A percentile compares a stretch with the other conserved stretches of the same genome.
Evolutionary conservation across 352 stramenopile genomes (phyloP).

Genomic region (Lagenidium giganteum): DNA sequence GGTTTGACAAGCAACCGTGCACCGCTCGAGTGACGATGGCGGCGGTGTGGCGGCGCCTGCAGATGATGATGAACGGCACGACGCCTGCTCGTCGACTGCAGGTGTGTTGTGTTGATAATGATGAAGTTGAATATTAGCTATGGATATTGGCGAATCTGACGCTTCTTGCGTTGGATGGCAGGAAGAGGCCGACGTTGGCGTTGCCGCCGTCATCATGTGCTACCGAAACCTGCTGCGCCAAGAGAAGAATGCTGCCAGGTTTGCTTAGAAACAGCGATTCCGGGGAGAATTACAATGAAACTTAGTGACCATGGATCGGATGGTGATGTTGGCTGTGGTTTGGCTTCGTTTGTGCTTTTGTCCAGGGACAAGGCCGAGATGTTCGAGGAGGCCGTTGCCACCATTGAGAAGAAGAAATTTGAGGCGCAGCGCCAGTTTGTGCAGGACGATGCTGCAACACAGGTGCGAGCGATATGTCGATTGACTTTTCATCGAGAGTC

Average conservation of each 20-base stretch:
- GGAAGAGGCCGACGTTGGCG: conserved; percentile 65
- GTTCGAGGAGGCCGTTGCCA: conserved; percentile 55
- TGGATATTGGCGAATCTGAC: conserved; percentile 1
- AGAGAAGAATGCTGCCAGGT: conserved; percentile 31
- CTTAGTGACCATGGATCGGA: too few relatives aligned
- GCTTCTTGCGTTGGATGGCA: too few relatives aligned
- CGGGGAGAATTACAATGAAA: too few relatives aligned
- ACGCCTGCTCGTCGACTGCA: conserved; percentile 66
- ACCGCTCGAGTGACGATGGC: conserved; percentile 44
- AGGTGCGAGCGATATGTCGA: too few relatives aligned
- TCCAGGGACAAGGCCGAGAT: conserved; percentile 47
- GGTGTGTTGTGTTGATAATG: too few relatives aligned
- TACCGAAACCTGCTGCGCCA: conserved; percentile 48
- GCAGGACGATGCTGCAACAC: conserved; percentile 35
- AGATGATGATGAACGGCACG: conserved; percentile 61
- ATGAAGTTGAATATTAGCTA: neutral
- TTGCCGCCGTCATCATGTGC: conserved; percentile 56
- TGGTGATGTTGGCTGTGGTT: neutral
- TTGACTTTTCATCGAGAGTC: too few relatives aligned
- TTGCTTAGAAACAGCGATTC: too few relatives aligned
- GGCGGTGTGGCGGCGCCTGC: conserved; percentile 48
- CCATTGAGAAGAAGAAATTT: conserved; percentile 59
- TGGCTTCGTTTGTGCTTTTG: neutral
- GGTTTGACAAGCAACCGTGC: too few relatives aligned
- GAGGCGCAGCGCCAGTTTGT: conserved; percentile 63